phyloP scores from a whole-genome alignment of 192 early-diverging fungal genomes.

The Backusella australiensis region DNA sequence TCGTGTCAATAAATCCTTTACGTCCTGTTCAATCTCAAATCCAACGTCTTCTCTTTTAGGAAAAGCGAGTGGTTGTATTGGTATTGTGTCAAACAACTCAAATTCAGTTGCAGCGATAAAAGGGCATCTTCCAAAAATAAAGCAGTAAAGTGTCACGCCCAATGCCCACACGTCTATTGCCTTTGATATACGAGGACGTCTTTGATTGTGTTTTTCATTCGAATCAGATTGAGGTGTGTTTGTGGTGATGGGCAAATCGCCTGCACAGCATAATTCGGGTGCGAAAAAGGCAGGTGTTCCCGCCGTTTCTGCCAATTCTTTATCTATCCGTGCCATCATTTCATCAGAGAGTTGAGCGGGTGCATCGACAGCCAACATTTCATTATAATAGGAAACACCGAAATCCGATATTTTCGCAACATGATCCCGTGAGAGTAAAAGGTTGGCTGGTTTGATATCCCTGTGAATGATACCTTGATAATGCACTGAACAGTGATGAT shows the following conservation, averaged over 20 bases:
- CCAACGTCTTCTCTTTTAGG: constrained; percentile 30
- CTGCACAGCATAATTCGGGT: constrained; percentile 89
- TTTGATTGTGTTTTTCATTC: neutral
- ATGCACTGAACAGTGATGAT: constrained; percentile 60
- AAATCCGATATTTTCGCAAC: constrained; percentile 97
- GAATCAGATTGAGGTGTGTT: neutral
- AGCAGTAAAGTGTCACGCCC: constrained; percentile 95
- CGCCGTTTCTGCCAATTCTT: constrained; percentile 93
- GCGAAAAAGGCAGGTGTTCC: constrained; percentile 99
- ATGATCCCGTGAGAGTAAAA: constrained; percentile 73
- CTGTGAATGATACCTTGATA: constrained; percentile 96
- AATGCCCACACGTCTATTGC: constrained; percentile 99
- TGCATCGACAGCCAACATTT: constrained; percentile 35
- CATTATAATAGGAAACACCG: constrained; percentile 91
- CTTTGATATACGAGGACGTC: constrained; percentile 65
- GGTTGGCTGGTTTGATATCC: constrained; percentile 98
- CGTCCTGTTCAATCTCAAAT: constrained; percentile 44
- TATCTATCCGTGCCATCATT: constrained; percentile 51
- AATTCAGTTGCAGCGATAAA: constrained; percentile 96
- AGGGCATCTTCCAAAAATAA: constrained; percentile 90
- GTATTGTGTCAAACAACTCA: constrained; percentile 94
- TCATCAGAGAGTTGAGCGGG: constrained; percentile 27
- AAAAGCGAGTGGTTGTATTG: constrained; percentile 63
- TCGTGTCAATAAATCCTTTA: constrained; percentile 72
- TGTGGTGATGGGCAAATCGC: constrained; percentile 18